Base-by-base conservation (phyloP, 225 moss, liverwort and hornwort species). In the Physcomitrium patens region DNA sequence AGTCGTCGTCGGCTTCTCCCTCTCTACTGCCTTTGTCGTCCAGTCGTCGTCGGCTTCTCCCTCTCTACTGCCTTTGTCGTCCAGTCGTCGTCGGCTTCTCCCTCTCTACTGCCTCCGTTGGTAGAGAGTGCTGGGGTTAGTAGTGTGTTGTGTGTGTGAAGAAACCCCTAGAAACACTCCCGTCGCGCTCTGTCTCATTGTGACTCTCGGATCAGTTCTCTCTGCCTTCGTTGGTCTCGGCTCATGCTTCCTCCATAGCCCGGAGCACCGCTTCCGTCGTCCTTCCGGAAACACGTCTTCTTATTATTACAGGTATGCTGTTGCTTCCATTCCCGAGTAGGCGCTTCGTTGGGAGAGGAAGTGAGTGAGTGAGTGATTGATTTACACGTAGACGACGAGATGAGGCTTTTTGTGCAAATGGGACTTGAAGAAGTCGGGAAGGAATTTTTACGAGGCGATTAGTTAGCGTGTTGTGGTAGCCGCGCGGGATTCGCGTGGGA, bases 131-230 rank as follows among this genome's bases (percentile, higher is more conserved):
- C 31, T 37, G 31, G 2, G 31, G 31, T 37, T 37, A 4, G 31
- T 37, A n/a, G n/a, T 37, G 31, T 37, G 2, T 4, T 37, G 31
- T 4, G 2, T 37, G 31, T 37, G 2, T 37, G 77, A 61, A 74
- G 77, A 61, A 74, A 77, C 68, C 73, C 84, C 84, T 84, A 84
- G 73, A 74, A 74, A 47, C 74, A 67, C 65, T 77, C 52, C 20
- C 31, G 60, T 51, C 24, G 37, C 42, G 54, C 42, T 60, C 18
- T 28, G 14, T 28, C n/a, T 7, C 60, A 22, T 49, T 57, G 51
- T 20, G 26, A 56, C 24, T 24, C 1, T 48, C 44, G 58, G 19
- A 27, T 12, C 60, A 23, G 27, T 15, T 19, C 11, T 19, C 11
- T 54, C 54, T 14, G 11, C 45, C 31, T 37, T 12, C 28, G n/a